Evolutionary conservation across 164 flowering plant genomes (phyloP).

Genomic region (Warburgia ugandensis): DNA sequence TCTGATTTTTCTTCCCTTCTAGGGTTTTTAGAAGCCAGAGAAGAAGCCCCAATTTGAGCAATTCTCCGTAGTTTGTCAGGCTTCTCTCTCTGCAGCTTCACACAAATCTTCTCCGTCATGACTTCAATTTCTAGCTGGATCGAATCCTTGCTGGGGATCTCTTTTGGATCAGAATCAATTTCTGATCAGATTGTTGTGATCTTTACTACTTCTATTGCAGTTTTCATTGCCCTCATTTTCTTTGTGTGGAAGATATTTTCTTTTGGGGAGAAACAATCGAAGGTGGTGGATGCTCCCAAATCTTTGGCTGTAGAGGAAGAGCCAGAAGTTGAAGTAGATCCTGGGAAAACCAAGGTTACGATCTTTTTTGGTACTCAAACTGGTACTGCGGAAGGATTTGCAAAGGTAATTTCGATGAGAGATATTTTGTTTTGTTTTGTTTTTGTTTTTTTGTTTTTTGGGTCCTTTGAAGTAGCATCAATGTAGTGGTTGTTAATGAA

Average conservation of each 20-base stretch:
- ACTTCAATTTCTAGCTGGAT: conserved; percentile 26
- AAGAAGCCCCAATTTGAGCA: no score
- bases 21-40: no score
- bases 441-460: not conserved
- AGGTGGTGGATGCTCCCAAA: conserved; percentile 29
- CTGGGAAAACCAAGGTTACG: conserved; percentile 52
- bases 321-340: conserved; percentile 28
- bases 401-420: conserved; percentile 44
- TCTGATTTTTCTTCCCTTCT: no score
- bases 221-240: conserved; percentile 34
- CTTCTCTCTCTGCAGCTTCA: no score
- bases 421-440: not conserved
- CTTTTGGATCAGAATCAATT: conserved; percentile 22
- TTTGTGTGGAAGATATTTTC: conserved; percentile 39
- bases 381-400: conserved; percentile 91
- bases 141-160: conserved; percentile 39
- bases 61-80: no score
- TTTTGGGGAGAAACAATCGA: conserved; percentile 24
- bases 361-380: conserved; percentile 80
- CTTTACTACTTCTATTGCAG: conserved; percentile 46
- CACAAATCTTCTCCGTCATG: conserved; percentile 12
- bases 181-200: conserved; percentile 31
- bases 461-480: not conserved
- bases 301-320: conserved; percentile 20
- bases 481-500: not conserved